Base-by-base conservation (phyloP, 1,139 yeast genomes). In the Pichia kudriavzevii region DNA sequence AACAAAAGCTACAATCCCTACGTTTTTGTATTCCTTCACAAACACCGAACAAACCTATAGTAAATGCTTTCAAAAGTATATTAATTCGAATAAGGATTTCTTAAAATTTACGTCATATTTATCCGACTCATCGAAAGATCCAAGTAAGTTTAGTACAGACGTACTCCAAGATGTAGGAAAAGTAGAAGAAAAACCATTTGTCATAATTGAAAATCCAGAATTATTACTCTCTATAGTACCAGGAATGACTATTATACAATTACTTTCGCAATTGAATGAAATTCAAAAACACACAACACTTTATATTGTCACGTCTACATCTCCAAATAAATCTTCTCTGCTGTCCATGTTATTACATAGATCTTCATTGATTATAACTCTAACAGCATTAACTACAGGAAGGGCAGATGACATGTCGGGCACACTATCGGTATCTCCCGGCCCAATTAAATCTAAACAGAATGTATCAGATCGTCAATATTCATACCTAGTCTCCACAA, bases 381-480 rank as follows among this genome's bases (percentile, higher is more conserved):
- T 83, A 29, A 69, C 72, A 43, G 87, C 94, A 1, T 59, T 84
- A 42, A 66, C 72, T 5, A 84, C 95, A 0, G 95, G 95, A 0
- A 66, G 87, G 49, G 94, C 95, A 0, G 73, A 71, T 32, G 95
- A 84, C 53, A 73, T 84, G 2, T 79, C 94, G 0, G 95, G 95
- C 1, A 68, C 76, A 4, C 48, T 84, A 32, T 64, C 72, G 1
- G 64, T 84, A 0, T 36, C 43, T 1, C 13, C 23, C 5, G 43
- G 43, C 3, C 40, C 43, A 13, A 15, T 26, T 8, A 9, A 22
- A 8, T 13, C 18, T 10, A 14, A 21, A 4, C 11, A 5, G 9
- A 23, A 20, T 6, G 15, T 36, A 10, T 20, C 36, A n/a, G 30
- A 31, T 15, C 31, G 30, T 7, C 35, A 40, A 17, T 40, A 36